These are phyloP conservation scores for Yamadazyma sp. DNA, from an alignment of 1,139 yeast species.

Conservation along the genomic window DNA sequence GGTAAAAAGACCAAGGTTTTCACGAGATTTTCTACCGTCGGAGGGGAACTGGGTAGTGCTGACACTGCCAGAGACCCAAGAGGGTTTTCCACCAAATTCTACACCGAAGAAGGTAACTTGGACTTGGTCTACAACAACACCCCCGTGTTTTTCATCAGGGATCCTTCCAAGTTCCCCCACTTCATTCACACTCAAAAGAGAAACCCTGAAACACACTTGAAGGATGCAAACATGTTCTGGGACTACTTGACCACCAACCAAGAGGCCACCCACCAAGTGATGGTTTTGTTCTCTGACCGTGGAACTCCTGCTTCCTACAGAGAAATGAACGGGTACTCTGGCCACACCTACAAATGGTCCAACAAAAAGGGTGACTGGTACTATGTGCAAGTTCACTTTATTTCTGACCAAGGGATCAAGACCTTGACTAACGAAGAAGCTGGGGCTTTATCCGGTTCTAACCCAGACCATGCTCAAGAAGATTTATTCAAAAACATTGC, in stretches of 20 bases:
- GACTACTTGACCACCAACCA: slow-evolving; percentile 63
- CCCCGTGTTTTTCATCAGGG: slow-evolving; percentile 83
- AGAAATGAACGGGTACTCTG: slow-evolving; percentile 71
- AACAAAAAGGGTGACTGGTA: slow-evolving; percentile 65
- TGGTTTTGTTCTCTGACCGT: slow-evolving; percentile 62
- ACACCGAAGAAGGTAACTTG: slow-evolving; percentile 85
- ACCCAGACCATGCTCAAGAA: slow-evolving; percentile 65
- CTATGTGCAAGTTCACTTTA: slow-evolving; percentile 65
- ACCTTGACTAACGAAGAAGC: slow-evolving; percentile 61
- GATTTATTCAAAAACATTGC: slow-evolving; percentile 64
- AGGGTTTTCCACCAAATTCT: slow-evolving; percentile 80
- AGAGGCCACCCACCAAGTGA: slow-evolving; percentile 66
- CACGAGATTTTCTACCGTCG: slow-evolving; percentile 84
- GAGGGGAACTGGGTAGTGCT: slow-evolving; percentile 83
- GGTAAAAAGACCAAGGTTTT: slow-evolving; percentile 77
- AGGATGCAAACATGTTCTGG: slow-evolving; percentile 76
- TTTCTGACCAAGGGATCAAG: slow-evolving; percentile 60
- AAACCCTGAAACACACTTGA: slow-evolving; percentile 79
- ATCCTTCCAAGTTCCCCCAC: slow-evolving; percentile 85
- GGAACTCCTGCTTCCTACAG: slow-evolving; percentile 69
- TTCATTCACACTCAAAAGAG: slow-evolving; percentile 84
- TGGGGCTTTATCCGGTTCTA: slow-evolving; percentile 53
- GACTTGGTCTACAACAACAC: slow-evolving; percentile 92
- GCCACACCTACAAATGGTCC: slow-evolving; percentile 70
- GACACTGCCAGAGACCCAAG: slow-evolving; percentile 91